A percentile compares a stretch with the other conserved stretches of the same genome.
phyloP scores from a whole-genome alignment of 108 stramenopile genomes.

The Cyclotella baltica region DNA sequence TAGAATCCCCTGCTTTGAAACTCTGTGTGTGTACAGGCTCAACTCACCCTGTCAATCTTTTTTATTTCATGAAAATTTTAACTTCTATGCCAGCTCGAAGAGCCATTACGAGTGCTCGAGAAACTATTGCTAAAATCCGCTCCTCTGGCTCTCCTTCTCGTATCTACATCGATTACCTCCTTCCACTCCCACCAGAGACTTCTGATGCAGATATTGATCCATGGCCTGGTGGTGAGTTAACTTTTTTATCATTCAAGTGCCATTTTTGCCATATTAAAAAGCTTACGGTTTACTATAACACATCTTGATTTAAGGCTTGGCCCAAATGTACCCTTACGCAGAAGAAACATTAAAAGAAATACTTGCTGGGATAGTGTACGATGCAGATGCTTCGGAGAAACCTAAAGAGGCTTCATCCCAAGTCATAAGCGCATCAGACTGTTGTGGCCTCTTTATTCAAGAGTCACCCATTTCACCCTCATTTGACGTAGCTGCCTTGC shows the following conservation, averaged over 20 bases:
- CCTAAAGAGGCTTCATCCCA: constrained; percentile 57
- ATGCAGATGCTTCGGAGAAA: constrained; percentile 28
- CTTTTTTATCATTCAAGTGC: neutral
- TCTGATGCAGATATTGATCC: constrained; percentile 73
- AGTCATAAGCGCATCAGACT: constrained; percentile 62
- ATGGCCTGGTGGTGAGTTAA: constrained; percentile 58
- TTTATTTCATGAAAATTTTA: neutral
- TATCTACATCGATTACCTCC: constrained; percentile 70
- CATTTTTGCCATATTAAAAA: neutral
- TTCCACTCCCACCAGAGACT: constrained; percentile 69
- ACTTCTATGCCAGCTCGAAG: constrained; percentile 13
- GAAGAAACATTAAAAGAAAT: constrained; percentile 63
- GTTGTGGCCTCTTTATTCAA: constrained; percentile 72
- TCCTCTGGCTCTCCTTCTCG: constrained; percentile 33
- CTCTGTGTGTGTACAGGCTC: neutral
- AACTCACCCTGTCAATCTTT: neutral
- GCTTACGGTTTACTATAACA: neutral
- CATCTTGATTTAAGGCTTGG: constrained; percentile 36
- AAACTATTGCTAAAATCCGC: constrained; percentile 36
- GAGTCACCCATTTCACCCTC: constrained; percentile 60
- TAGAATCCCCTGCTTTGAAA: neutral
- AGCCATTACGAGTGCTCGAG: constrained; percentile 34
- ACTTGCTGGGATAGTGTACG: constrained; percentile 48
- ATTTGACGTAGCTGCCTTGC: constrained; percentile 60
- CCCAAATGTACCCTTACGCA: constrained; percentile 79